Evolutionary conservation across 148 eudicot species (phyloP), one percentile per base, ranked within the genome.

Genomic region (Rhododendron vialii): DNA sequence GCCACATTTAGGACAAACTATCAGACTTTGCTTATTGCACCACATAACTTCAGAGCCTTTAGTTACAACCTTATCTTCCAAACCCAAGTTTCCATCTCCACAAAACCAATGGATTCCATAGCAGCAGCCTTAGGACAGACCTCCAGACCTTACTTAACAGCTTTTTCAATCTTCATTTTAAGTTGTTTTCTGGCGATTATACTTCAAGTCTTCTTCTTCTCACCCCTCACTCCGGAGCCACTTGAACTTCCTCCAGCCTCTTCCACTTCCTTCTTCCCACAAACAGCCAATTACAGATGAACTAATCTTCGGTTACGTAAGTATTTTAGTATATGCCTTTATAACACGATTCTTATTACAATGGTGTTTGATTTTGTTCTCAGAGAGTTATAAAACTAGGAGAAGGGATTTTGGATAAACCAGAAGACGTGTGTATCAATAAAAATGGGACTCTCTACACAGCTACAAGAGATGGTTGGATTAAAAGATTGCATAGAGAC

Each of bases 401-500:
- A 85, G 93, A 96, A 93, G 99, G 98, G 55, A 12, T 80, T 11
- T 28, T 96, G 59, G 50, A 89, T 26, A 82, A 89, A 1, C 95
- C 99, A 57, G 99, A 96, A 88, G 99, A 91, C 63, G 89, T 95
- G 17, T 89, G 93, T 53, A 81, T 95, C 51, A 95, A 92, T 71
- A 91, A 93, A 86, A 83, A 87, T 53, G 99, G 96, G n/a, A 87
- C 87, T 26, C 43, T 96, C 48, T 93, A 96, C 69, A 93, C 98
- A 61, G 95, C 95, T n/a, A 88, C 93, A 26, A 91, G 98, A 92
- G 99, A 96, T 91, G 99, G 99, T 6, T 94, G 94, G 94, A 91
- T 96, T 82, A 93, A 87, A 90, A 94, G 93, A 88, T 14, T 94
- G 90, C 93, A 88, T n/a, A 91, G 47, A 77, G 89, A 96, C 83